A percentile compares a stretch with the other conserved stretches of the same genome.
Conservation (phyloP, 176 grass and related monocot genomes). For the maize (Zea mays) region DNA sequence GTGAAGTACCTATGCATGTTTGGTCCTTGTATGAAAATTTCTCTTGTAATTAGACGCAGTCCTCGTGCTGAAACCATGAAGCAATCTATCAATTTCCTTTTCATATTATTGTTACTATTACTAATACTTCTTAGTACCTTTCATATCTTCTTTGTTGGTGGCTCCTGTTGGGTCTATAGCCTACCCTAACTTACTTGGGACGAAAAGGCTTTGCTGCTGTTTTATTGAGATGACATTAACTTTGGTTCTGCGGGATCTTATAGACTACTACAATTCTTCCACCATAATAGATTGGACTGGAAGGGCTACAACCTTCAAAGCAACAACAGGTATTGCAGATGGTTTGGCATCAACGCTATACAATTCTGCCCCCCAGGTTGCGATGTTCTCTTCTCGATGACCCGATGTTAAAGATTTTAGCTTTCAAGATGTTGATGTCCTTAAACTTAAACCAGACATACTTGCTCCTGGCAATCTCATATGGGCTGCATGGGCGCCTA, state of each 20-base stretch:
- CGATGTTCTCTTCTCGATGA: conserved; percentile 86
- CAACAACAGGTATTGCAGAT: too few relatives aligned
- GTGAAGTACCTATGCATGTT: too few relatives aligned
- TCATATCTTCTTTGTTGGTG: too few relatives aligned
- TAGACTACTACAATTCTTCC: conserved; percentile 91
- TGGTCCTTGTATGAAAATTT: too few relatives aligned
- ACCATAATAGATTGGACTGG: conserved; percentile 91
- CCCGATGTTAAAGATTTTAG: conserved; percentile 99
- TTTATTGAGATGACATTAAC: not conserved
- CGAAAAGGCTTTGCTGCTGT: not conserved
- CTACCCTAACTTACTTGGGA: not conserved
- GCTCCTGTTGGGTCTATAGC: too few relatives aligned
- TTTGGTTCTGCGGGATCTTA: conserved; percentile 66
- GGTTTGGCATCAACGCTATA: too few relatives aligned
- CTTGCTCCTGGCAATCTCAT: conserved; percentile 90
- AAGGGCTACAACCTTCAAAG: conserved; percentile 61
- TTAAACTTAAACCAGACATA: conserved; percentile 94
- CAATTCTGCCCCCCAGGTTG: conserved; percentile 94
- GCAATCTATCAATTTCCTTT: too few relatives aligned
- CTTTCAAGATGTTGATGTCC: conserved; percentile 94
- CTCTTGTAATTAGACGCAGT: too few relatives aligned
- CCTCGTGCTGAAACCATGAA: too few relatives aligned
- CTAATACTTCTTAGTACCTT: too few relatives aligned
- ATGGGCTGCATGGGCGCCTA: too few relatives aligned
- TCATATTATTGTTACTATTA: too few relatives aligned